A percentile compares a stretch with the other conserved stretches of the same genome.
Conservation (phyloP, 805 yeast species). For the Candida silvicultrix region DNA sequence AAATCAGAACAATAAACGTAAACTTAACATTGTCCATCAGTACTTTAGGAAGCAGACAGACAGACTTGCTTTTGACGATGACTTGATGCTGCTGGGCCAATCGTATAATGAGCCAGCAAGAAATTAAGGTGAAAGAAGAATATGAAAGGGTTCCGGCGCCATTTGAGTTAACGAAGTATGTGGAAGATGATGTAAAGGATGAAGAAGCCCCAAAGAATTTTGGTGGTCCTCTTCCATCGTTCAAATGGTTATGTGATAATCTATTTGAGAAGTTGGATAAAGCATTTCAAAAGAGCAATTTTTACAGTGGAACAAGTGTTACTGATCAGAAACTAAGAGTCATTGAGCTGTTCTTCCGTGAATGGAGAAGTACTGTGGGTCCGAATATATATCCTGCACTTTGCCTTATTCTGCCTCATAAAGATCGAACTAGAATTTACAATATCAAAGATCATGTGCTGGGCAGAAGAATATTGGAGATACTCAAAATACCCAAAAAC, state of each 20-base stretch:
- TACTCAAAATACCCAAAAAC: constrained; percentile 51
- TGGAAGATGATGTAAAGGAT: not conserved
- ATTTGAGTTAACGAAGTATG: not conserved
- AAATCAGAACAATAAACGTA: not conserved
- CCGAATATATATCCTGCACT: constrained; percentile 63
- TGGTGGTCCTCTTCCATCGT: constrained; percentile 29
- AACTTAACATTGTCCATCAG: not conserved
- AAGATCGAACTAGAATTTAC: constrained; percentile 53
- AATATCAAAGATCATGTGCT: constrained; percentile 59
- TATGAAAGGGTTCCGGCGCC: not conserved
- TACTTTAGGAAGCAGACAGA: too few relatives aligned
- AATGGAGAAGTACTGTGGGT: constrained; percentile 53
- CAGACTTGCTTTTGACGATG: too few relatives aligned
- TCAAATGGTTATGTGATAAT: constrained; percentile 29
- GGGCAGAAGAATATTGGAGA: constrained; percentile 41
- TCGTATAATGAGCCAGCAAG: not conserved
- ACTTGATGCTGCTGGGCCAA: not conserved
- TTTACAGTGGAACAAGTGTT: constrained; percentile 5
- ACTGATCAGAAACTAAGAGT: constrained; percentile 18
- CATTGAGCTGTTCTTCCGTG: constrained; percentile 34
- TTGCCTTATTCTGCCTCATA: constrained; percentile 52
- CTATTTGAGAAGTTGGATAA: constrained; percentile 24
- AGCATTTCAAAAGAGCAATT: constrained; percentile 11
- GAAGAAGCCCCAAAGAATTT: constrained; percentile 10
- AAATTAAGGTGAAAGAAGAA: not conserved